phyloP scores from a whole-genome alignment of 2,329 filamentous ascomycete genomes.

The Mycocentrospora acerina region DNA sequence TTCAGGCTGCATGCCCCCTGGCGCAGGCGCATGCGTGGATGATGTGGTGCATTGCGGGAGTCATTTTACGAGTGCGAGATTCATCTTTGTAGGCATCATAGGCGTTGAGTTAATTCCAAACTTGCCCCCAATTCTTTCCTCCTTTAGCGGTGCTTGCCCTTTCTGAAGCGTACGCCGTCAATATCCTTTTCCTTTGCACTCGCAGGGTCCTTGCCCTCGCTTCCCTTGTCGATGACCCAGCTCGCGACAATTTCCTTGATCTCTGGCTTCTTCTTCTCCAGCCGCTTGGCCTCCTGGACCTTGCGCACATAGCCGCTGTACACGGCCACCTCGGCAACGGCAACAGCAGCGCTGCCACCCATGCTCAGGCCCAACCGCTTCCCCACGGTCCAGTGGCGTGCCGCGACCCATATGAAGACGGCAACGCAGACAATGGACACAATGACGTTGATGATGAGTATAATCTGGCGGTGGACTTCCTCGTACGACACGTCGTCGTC shows the following conservation, averaged over 20 bases:
- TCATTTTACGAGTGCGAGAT: constrained; percentile 2
- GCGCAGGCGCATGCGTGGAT: background rate
- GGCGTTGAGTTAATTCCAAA: constrained; percentile 7
- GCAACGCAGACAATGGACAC: constrained; percentile 81
- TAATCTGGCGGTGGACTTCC: constrained; percentile 78
- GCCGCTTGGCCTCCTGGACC: constrained; percentile 66
- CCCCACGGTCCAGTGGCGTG: constrained; percentile 73
- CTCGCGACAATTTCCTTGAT: constrained; percentile 69
- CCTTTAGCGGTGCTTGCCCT: constrained; percentile 47
- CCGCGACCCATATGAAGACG: constrained; percentile 75
- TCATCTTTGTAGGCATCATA: constrained; percentile 8
- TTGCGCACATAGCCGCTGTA: constrained; percentile 75
- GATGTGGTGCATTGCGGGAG: constrained; percentile 28
- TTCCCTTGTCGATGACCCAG: constrained; percentile 59
- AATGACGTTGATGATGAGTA: constrained; percentile 86
- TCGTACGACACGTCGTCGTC: constrained; percentile 67
- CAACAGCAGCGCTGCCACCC: constrained; percentile 68
- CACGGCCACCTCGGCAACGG: constrained; percentile 73
- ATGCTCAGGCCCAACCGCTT: constrained; percentile 70
- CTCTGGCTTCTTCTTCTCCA: constrained; percentile 62
- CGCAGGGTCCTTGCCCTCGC: constrained; percentile 10
- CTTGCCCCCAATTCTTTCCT: background rate
- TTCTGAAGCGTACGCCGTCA: constrained; percentile 44
- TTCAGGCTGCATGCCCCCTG: constrained; percentile 3
- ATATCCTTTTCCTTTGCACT: constrained; percentile 23